Percentiles rank a stretch among this genome's conserved stretches.
Evolutionary conservation across 2,329 filamentous ascomycete species (phyloP).

Genomic region (Verticillium dahliae): DNA sequence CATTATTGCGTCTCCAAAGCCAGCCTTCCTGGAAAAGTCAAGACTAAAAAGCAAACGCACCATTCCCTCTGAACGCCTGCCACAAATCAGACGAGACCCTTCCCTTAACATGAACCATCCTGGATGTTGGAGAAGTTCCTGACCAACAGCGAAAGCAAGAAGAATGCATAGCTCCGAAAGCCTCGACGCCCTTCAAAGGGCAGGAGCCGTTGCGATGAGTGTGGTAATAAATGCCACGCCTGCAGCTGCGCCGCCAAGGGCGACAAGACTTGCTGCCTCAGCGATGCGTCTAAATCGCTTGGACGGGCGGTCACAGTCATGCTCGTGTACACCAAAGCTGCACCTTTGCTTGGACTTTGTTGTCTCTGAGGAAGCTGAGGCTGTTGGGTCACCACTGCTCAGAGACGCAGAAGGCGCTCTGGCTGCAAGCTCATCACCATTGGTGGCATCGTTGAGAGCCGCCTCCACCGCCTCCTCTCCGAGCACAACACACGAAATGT

Average conservation of each 20-base stretch:
- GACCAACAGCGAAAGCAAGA: no score
- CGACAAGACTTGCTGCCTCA: constrained; percentile 26
- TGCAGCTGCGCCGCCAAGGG: constrained; percentile 26
- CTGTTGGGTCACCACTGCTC: background rate
- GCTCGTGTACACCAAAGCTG: background rate
- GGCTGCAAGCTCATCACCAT: background rate
- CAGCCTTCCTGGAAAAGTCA: background rate
- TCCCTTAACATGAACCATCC: background rate
- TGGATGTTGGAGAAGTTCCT: background rate
- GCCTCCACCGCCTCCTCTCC: constrained; percentile 10
- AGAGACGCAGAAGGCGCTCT: background rate
- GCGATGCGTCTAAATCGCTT: constrained; percentile 22
- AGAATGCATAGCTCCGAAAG: background rate
- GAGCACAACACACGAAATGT: constrained; percentile 16
- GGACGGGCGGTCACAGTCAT: constrained; percentile 6
- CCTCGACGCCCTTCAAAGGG: constrained; percentile 12
- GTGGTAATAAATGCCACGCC: constrained; percentile 27
- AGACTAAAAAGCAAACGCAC: background rate
- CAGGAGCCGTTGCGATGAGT: constrained; percentile 30
- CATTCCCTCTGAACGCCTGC: background rate
- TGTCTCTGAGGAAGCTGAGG: background rate
- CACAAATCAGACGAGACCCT: background rate
- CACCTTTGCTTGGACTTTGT: background rate
- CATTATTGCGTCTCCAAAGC: background rate
- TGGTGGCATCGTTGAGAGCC: background rate